These are phyloP conservation scores for Hyaloscypha variabilis DNA, from an alignment of 495 filamentous ascomycete species.

Conservation along the genomic window DNA sequence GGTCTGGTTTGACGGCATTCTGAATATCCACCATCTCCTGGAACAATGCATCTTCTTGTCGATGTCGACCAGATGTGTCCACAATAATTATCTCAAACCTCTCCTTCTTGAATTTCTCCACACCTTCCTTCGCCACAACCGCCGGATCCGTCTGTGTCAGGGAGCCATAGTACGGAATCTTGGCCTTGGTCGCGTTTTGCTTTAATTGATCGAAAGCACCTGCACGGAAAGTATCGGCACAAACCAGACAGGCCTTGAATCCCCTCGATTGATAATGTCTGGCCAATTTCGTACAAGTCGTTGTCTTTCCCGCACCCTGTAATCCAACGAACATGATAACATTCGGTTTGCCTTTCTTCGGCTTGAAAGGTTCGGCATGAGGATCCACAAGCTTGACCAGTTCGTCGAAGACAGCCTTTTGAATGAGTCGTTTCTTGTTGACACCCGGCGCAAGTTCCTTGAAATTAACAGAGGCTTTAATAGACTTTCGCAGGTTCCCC, in stretches of 20 bases:
- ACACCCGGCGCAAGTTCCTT: constrained; percentile 82
- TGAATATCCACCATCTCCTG: constrained; percentile 99
- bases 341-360: constrained; percentile 93
- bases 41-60: constrained; percentile 93
- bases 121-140: constrained; percentile 88
- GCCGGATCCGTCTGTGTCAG: constrained; percentile 95
- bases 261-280: constrained; percentile 93
- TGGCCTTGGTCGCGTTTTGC: constrained; percentile 97
- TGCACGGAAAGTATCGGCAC: constrained; percentile 97
- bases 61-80: constrained; percentile 91
- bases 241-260: constrained; percentile 93
- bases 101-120: constrained; percentile 99
- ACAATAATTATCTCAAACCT: constrained; percentile 98
- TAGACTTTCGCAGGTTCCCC: constrained; percentile 87
- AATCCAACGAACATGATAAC: constrained; percentile 99
- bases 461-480: constrained; percentile 89
- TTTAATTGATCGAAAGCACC: constrained; percentile 99
- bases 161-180: constrained; percentile 97
- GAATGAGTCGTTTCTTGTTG: constrained; percentile 98
- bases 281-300: constrained; percentile 96
- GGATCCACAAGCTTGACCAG: constrained; percentile 94
- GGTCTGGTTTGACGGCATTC: constrained; percentile 85
- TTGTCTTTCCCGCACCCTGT: constrained; percentile 97
- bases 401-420: constrained; percentile 97
- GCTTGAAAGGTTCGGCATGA: constrained; percentile 93